Percentiles rank a stretch among this genome's conserved stretches.
phyloP scores from a whole-genome alignment of 192 early-diverging fungal genomes.

The Linnemannia schmuckeri region DNA sequence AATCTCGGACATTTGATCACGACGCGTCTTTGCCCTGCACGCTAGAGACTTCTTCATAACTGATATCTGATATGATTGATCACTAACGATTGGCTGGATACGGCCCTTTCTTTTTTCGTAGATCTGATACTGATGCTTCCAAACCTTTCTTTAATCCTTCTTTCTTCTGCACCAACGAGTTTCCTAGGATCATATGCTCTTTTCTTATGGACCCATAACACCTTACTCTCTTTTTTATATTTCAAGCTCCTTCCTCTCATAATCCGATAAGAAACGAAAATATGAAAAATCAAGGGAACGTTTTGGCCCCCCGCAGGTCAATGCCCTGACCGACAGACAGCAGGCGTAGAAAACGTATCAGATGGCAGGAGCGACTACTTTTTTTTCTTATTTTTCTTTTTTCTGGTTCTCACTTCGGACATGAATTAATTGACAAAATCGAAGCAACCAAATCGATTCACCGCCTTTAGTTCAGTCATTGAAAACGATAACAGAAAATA shows the following conservation, averaged over 20 bases:
- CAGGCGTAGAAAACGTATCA: no score
- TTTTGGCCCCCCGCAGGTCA: background rate
- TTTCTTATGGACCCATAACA: background rate
- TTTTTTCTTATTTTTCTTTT: background rate
- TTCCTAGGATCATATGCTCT: background rate
- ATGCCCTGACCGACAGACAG: background rate
- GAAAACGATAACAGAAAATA: background rate
- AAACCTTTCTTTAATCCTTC: background rate
- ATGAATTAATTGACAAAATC: background rate
- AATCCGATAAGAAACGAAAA: background rate
- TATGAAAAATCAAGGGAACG: background rate
- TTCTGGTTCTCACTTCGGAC: background rate
- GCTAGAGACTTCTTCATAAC: no score
- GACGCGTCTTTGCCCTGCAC: no score
- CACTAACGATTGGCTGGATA: background rate
- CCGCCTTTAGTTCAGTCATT: no score
- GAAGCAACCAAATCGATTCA: background rate
- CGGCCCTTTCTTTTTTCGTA: background rate
- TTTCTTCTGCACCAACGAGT: background rate
- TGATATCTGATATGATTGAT: background rate
- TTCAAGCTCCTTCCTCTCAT: background rate
- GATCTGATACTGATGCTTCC: no score
- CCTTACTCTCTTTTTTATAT: background rate
- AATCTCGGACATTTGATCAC: no score
- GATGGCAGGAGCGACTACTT: no score